These are phyloP conservation scores for Citrus mangshanensis DNA, from an alignment of 345 rosid genomes.

Conservation along the genomic window DNA sequence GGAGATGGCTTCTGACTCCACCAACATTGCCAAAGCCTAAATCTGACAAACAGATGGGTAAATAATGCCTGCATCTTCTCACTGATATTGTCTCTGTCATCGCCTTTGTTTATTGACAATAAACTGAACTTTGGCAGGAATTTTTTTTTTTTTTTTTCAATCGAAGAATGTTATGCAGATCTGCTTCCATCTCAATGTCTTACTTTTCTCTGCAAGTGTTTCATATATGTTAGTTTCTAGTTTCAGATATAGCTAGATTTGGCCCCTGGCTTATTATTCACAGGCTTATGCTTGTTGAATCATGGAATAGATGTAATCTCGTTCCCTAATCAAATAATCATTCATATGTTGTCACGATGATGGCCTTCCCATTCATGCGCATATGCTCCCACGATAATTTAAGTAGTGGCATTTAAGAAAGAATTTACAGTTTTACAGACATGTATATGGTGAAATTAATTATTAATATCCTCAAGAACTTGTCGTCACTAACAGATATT, in stretches of 20 bases:
- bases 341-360: no score
- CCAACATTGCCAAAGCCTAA: not conserved
- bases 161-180: not conserved
- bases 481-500: not conserved
- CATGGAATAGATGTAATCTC: no score
- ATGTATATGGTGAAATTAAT: not conserved
- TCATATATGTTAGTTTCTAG: not conserved
- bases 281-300: no score
- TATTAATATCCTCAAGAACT: not conserved
- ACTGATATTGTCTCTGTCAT: not conserved
- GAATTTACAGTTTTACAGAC: not conserved
- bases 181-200: not conserved
- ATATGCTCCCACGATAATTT: no score
- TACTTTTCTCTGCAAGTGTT: not conserved
- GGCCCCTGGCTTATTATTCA: no score
- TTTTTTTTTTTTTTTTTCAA: no score
- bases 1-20: not conserved
- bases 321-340: no score
- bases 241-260: not conserved
- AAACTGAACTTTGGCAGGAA: not conserved
- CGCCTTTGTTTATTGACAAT: not conserved
- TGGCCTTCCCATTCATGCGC: no score
- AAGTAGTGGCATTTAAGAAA: no score
- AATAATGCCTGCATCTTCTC: conserved; percentile 7
- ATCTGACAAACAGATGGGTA: not conserved